Evolutionary conservation across 139 green algal species (phyloP).

Genomic region (Coelastrella sp.): DNA sequence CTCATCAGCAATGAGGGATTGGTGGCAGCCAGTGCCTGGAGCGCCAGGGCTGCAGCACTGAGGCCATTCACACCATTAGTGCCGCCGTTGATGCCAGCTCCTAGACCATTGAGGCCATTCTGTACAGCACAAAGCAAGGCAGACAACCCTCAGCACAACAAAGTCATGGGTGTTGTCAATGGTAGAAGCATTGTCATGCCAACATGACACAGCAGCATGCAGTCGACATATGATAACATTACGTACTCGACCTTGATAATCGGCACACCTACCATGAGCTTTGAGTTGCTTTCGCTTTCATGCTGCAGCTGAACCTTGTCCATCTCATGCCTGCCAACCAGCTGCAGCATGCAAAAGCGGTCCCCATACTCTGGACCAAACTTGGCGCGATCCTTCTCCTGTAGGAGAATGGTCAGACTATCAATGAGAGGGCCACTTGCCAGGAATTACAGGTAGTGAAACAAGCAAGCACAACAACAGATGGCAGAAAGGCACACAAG

Average conservation of each 20-base stretch:
- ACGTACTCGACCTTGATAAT: no score
- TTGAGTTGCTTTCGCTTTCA: slow-evolving; percentile 57
- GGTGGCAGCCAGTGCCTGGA: slow-evolving; percentile 48
- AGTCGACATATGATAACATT: no score
- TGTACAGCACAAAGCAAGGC: background rate
- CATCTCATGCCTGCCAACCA: slow-evolving; percentile 75
- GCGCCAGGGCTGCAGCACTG: slow-evolving; percentile 57
- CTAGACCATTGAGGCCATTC: slow-evolving; percentile 8
- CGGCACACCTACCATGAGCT: slow-evolving; percentile 58
- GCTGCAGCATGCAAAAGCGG: slow-evolving; percentile 83
- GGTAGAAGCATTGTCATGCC: no score
- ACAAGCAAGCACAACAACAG: no score
- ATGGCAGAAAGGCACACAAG: no score
- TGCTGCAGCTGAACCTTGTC: slow-evolving; percentile 72
- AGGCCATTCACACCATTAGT: slow-evolving; percentile 56
- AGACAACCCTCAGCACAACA: background rate
- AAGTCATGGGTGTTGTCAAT: no score
- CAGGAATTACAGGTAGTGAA: no score
- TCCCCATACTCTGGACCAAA: slow-evolving; percentile 81
- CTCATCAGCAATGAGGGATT: slow-evolving; percentile 44
- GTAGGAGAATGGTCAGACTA: no score
- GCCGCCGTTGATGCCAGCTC: slow-evolving; percentile 39
- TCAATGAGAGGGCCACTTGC: no score
- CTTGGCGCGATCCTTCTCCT: slow-evolving; percentile 78
- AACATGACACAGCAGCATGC: no score